Base-by-base conservation (phyloP, 2,329 filamentous ascomycete genomes). In the Aspergillus sp. region DNA sequence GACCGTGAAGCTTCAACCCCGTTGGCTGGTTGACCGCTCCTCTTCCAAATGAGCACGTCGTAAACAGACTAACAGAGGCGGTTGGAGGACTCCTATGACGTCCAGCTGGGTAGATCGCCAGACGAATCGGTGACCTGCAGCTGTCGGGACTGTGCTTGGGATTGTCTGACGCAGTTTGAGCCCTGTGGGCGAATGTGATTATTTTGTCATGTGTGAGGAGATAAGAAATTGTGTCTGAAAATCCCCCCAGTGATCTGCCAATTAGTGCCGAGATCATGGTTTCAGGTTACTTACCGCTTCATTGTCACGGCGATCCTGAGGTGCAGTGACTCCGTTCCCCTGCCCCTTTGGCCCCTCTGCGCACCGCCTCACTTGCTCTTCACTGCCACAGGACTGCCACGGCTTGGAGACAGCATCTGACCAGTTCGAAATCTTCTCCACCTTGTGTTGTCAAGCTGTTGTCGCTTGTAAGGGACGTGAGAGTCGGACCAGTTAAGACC, bases 331-430 rank as follows among this genome's bases (percentile, higher is more conserved):
- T 27, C 50, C 47, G 11, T 42, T 49, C 22, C 53, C 42, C 59
- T 50, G 33, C 59, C 59, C 53, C 49, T 57, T 58, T 52, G 39
- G 59, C 60, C 63, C n/a, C 58, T 65, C 56, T 40, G 49, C 48
- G 67, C 68, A 71, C 69, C 69, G 66, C 68, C 67, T 60, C 62
- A 65, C 51, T 22, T 54, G 53, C 41, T 20, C 46, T 62, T 65
- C 68, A 69, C 70, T 70, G 70, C 69, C 69, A 71, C 68, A 52
- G 40, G 39, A 39, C 44, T 30, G 44, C 44, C 44, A 30, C 22
- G 24, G 44, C 6, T 15, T 13, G 22, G 44, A 46, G 13, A 48
- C 45, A 48, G 34, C 30, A 48, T 46, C 44, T n/a, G n/a, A n/a
- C 45, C 27, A n/a, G n/a, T 34, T 39, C 13, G 48, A 50, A 24